These are phyloP conservation scores for Russula griseocarnosa DNA, from an alignment of 768 basidiomycete genomes.

Conservation along the genomic window DNA sequence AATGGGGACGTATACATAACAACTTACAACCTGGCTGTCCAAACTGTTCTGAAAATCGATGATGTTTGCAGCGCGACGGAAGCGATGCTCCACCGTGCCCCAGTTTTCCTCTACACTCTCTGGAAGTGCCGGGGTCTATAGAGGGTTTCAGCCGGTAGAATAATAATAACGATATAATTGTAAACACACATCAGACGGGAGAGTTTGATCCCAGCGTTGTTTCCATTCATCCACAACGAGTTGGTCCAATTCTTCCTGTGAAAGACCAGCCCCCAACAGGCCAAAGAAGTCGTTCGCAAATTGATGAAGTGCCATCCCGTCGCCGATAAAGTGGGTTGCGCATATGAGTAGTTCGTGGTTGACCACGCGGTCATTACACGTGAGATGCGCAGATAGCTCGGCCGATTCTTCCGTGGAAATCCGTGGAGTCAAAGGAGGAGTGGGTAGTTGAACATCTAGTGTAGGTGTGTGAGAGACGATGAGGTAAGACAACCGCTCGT, in stretches of 20 bases:
- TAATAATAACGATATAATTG: background rate
- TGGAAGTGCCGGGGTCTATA: conserved; percentile 21
- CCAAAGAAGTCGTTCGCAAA: conserved; percentile 78
- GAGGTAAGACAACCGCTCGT: conserved; percentile 62
- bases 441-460: conserved; percentile 29
- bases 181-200: conserved; percentile 23
- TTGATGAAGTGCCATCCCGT: conserved; percentile 82
- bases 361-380: conserved; percentile 26
- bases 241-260: conserved; percentile 34
- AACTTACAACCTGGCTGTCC: conserved; percentile 34
- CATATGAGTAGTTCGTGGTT: conserved; percentile 66
- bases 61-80: conserved; percentile 33
- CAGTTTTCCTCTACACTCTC: conserved; percentile 35
- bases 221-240: conserved; percentile 37
- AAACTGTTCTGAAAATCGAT: conserved; percentile 36
- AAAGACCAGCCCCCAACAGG: conserved; percentile 45
- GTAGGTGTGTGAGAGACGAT: conserved; percentile 42
- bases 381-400: conserved; percentile 24
- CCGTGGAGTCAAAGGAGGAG: conserved; percentile 36
- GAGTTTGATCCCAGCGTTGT: conserved; percentile 31
- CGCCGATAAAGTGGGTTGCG: conserved; percentile 78
- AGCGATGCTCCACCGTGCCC: conserved; percentile 25
- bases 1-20: background rate
- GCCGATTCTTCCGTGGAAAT: conserved; percentile 19
- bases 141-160: background rate